Evolutionary conservation across 345 rosid genomes (phyloP).

Genomic region (Lepidium didymum): DNA sequence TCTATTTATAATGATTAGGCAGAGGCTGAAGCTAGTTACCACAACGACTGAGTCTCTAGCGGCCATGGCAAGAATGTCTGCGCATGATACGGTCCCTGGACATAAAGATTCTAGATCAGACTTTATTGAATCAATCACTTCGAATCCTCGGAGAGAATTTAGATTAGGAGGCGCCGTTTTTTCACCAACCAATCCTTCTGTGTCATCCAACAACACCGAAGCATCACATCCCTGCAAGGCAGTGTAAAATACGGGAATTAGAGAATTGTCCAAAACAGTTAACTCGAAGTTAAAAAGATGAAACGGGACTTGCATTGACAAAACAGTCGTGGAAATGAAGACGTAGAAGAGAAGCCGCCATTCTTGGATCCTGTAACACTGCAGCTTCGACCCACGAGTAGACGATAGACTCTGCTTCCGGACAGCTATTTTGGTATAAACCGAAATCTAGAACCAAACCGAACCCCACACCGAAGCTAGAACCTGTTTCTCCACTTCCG

Average conservation of each 20-base stretch:
- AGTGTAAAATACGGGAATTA: neutral
- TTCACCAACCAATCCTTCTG: slow-evolving; percentile 51
- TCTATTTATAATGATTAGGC: neutral
- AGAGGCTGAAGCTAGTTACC: slow-evolving; percentile 25
- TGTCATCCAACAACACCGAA: slow-evolving; percentile 72
- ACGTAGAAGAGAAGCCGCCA: slow-evolving; percentile 73
- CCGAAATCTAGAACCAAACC: slow-evolving; percentile 40
- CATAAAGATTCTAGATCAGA: slow-evolving; percentile 61
- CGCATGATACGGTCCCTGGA: slow-evolving; percentile 77
- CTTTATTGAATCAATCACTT: slow-evolving; percentile 66
- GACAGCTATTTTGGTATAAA: slow-evolving; percentile 49
- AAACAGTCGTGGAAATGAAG: slow-evolving; percentile 85
- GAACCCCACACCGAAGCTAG: slow-evolving; percentile 27
- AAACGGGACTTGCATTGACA: slow-evolving; percentile 48
- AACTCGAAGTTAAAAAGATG: neutral
- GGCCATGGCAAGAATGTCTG: slow-evolving; percentile 72
- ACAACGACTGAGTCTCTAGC: slow-evolving; percentile 78
- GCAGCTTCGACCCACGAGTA: slow-evolving; percentile 56
- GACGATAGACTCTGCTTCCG: slow-evolving; percentile 57
- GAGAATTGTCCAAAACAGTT: neutral
- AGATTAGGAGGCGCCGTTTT: slow-evolving; percentile 77
- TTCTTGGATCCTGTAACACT: slow-evolving; percentile 53
- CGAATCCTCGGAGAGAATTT: slow-evolving; percentile 81
- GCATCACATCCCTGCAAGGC: slow-evolving; percentile 75
- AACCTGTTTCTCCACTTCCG: slow-evolving; percentile 31